Conservation (phyloP, 108 stramenopile genomes). For the Licmophora abbreviata region DNA sequence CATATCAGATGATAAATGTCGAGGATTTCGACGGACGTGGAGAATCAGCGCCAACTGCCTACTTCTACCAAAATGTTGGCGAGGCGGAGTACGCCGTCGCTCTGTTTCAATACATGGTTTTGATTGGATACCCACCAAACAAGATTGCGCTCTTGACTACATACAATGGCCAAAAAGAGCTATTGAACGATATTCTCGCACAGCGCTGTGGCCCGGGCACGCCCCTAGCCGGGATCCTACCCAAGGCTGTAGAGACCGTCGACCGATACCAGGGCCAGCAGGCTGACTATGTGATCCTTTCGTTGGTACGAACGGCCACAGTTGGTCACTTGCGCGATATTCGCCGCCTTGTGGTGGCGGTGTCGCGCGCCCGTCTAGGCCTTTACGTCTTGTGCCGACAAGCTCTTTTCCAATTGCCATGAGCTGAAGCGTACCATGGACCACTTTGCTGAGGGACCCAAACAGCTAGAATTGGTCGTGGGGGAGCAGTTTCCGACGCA, state of each 20-base stretch:
- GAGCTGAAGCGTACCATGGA: slow-evolving; percentile 68
- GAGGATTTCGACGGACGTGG: slow-evolving; percentile 88
- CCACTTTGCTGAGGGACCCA: slow-evolving; percentile 39
- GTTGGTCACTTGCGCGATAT: slow-evolving; percentile 95
- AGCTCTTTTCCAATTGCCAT: slow-evolving; percentile 56
- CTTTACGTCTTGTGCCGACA: slow-evolving; percentile 89
- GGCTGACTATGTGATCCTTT: slow-evolving; percentile 91
- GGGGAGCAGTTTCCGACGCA: slow-evolving; percentile 55
- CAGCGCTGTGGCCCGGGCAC: slow-evolving; percentile 81
- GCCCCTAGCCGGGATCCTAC: slow-evolving; percentile 63
- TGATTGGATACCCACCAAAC: slow-evolving; percentile 90
- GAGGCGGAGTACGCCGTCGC: slow-evolving; percentile 98
- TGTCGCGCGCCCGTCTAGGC: slow-evolving; percentile 93
- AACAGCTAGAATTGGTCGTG: slow-evolving; percentile 59
- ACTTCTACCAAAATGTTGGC: slow-evolving; percentile 94
- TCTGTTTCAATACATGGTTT: slow-evolving; percentile 96
- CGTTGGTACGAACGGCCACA: slow-evolving; percentile 86
- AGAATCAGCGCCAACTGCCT: slow-evolving; percentile 80
- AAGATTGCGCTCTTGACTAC: slow-evolving; percentile 95
- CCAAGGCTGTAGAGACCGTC: slow-evolving; percentile 72
- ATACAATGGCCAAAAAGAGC: slow-evolving; percentile 96
- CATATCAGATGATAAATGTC: slow-evolving; percentile 89
- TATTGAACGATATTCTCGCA: slow-evolving; percentile 81
- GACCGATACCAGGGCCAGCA: slow-evolving; percentile 99
- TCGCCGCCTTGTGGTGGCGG: slow-evolving; percentile 93